Base-by-base conservation (phyloP, 2,329 filamentous ascomycete species). In the Aspergillus hortae region DNA sequence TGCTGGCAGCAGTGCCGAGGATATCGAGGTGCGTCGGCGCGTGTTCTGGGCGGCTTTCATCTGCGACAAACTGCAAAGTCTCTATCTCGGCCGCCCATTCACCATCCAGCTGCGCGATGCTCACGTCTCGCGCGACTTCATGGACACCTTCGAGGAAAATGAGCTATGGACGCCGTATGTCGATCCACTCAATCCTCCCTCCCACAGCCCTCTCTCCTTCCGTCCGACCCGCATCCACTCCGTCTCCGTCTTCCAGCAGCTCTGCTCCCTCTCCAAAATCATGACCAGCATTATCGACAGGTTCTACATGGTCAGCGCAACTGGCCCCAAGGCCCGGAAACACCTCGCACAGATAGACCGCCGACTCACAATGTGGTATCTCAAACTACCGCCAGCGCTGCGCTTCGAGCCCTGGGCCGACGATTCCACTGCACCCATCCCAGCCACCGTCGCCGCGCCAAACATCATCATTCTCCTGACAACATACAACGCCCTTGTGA, bases 41-140 rank as follows among this genome's bases (percentile, higher is more conserved):
- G 59, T 71, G 0, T 70, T 70, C 46, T 68, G 65, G 67, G 63
- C 42, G 58, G 64, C 64, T 11, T 68, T 67, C 43, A 61, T 68
- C 11, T 66, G 59, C 32, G 80, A 81, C 55, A 82, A 82, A 56
- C 72, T 81, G 7, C 79, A 83, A 54, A 77, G 73, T 36, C 60
- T 83, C 0, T 83, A 82, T 46, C 75, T 80, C 54, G 80, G 80
- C 0, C 73, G 79, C 1, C 80, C 78, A 0, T 74, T 73, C 0
- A 74, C 59, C 7, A 64, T 69, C 25, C 55, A 59, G 25, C 51
- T 67, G 3, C 53, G 57, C 9, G 64, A 67, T 44, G 58, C 57
- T 11, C 60, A 62, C 44, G 63, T 68, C 6, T 66, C 63, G 12
- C 62, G 56, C 33, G 61, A 63, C 23, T 65, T 68, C 19, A 57